A percentile compares a stretch with the other conserved stretches of the same genome.
These are phyloP conservation scores for Actinomortierella wolfii DNA, from an alignment of 371 early-diverging fungal species.

Conservation along the genomic window DNA sequence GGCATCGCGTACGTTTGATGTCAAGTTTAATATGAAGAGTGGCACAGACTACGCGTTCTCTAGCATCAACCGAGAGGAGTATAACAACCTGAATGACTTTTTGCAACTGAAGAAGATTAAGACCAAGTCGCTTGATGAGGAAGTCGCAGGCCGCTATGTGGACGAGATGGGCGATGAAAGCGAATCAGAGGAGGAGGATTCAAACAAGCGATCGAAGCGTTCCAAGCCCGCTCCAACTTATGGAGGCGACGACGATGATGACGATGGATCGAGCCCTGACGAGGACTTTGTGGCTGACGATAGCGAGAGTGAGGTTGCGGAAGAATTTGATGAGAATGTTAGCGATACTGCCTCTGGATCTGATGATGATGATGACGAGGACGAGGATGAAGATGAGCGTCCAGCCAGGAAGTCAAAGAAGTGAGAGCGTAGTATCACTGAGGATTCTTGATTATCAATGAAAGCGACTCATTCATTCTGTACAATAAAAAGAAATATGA, in stretches of 20 bases:
- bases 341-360: slow-evolving; percentile 47
- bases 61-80: slow-evolving; percentile 90
- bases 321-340: slow-evolving; percentile 88
- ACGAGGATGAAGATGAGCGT: slow-evolving; percentile 17
- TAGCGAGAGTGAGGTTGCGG: slow-evolving; percentile 84
- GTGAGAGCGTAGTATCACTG: not conserved
- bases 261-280: slow-evolving; percentile 77
- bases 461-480: too few species aligned
- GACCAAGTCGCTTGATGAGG: slow-evolving; percentile 72
- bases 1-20: slow-evolving; percentile 88
- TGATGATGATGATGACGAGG: slow-evolving; percentile 49
- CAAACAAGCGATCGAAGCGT: slow-evolving; percentile 52
- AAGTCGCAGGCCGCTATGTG: slow-evolving; percentile 57
- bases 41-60: slow-evolving; percentile 86
- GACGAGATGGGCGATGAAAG: slow-evolving; percentile 59
- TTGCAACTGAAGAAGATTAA: slow-evolving; percentile 83
- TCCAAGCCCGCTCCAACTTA: slow-evolving; percentile 44
- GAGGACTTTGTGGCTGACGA: slow-evolving; percentile 89
- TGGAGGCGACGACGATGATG: slow-evolving; percentile 54
- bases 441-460: too few species aligned
- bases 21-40: slow-evolving; percentile 86
- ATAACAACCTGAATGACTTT: slow-evolving; percentile 79
- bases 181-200: slow-evolving; percentile 61
- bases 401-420: slow-evolving; percentile 38
- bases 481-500: too few species aligned